phyloP scores from a whole-genome alignment of 169 alveolate genomes.

The Plasmodium adleri region DNA sequence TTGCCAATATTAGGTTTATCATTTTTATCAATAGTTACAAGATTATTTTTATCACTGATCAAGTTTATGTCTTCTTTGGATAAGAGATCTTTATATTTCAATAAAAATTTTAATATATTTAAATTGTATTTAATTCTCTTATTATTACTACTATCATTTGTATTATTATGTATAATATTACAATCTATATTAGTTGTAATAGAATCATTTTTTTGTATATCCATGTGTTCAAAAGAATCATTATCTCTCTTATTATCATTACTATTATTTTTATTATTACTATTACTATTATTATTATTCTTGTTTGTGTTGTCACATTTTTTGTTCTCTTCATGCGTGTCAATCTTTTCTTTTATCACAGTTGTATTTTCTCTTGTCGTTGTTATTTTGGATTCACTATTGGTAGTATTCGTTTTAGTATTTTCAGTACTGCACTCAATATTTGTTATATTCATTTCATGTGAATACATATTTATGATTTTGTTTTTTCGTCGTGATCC shows the following conservation, averaged over 20 bases:
- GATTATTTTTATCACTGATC: slow-evolving; percentile 24
- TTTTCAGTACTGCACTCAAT: background rate
- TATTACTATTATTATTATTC: too few species aligned
- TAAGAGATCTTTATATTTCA: slow-evolving; percentile 21
- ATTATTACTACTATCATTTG: too few species aligned
- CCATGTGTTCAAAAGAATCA: too few species aligned
- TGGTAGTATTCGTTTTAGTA: background rate
- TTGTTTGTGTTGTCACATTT: too few species aligned
- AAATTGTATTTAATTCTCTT: background rate
- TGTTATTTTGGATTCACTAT: background rate
- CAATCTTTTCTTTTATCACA: too few species aligned
- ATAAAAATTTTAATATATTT: slow-evolving; percentile 17
- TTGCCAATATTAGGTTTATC: slow-evolving; percentile 10
- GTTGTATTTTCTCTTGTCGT: background rate
- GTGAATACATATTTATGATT: background rate
- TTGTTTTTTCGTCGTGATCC: background rate
- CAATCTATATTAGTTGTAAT: too few species aligned
- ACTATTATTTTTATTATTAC: too few species aligned
- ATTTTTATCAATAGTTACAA: slow-evolving; percentile 20
- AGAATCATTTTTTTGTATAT: too few species aligned
- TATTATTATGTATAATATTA: too few species aligned
- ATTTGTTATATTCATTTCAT: background rate
- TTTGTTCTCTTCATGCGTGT: too few species aligned
- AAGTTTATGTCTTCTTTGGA: slow-evolving; percentile 42
- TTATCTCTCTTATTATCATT: too few species aligned